Percentiles rank a stretch among this genome's conserved stretches.
Conservation (phyloP, 345 rosid species). For the Aethionema arabicum region DNA sequence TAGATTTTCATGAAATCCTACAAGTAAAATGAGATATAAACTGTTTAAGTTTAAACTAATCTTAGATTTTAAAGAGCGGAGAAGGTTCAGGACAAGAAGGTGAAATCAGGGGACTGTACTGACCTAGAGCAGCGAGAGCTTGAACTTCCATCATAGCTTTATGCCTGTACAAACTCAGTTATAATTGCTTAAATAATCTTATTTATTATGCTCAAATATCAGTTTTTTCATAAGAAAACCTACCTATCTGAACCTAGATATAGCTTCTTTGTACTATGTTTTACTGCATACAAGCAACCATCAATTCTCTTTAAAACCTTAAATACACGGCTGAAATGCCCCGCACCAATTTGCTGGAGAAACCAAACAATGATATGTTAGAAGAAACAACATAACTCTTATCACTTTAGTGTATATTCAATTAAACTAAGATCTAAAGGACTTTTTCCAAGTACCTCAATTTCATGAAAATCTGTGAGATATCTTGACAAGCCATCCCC, state of each 20-base stretch:
- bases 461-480: constrained; percentile 89
- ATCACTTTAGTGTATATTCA: not conserved
- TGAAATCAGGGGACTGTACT: constrained; percentile 14
- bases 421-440: not conserved
- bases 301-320: constrained; percentile 93
- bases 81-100: constrained; percentile 10
- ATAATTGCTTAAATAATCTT: constrained; percentile 1
- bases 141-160: constrained; percentile 99
- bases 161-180: constrained; percentile 47
- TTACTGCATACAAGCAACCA: constrained; percentile 95
- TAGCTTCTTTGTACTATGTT: constrained; percentile 65
- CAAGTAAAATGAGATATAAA: constrained; percentile 17
- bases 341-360: constrained; percentile 80
- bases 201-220: not conserved
- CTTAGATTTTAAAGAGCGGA: not conserved
- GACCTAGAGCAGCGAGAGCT: constrained; percentile 95
- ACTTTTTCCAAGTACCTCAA: constrained; percentile 51
- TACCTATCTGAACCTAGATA: constrained; percentile 82
- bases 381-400: constrained; percentile 8
- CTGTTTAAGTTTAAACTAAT: constrained; percentile 7
- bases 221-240: not conserved
- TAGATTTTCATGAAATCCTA: constrained; percentile 81
- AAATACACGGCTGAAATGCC: constrained; percentile 85
- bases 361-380: constrained; percentile 22
- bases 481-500: constrained; percentile 95